phyloP scores from a whole-genome alignment of 768 basidiomycete genomes.

The Podaxis sp. region DNA sequence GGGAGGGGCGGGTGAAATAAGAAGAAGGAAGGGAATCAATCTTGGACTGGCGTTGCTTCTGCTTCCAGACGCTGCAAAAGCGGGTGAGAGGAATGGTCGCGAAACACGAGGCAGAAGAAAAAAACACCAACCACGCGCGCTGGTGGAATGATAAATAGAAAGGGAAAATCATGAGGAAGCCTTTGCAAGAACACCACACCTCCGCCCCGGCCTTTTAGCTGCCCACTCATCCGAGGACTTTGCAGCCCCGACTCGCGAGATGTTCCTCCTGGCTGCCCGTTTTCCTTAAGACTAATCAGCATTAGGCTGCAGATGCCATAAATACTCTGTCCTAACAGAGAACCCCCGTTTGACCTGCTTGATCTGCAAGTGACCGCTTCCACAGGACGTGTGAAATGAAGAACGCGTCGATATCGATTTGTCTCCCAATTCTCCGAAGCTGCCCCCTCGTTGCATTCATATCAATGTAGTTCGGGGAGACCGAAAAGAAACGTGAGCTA shows the following conservation, averaged over 20 bases:
- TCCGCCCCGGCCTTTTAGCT: slow-evolving; percentile 14
- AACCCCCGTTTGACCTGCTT: slow-evolving; percentile 13
- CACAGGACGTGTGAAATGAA: slow-evolving; percentile 5
- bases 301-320: slow-evolving; percentile 17
- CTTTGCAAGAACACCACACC: background rate
- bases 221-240: slow-evolving; percentile 15
- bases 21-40: slow-evolving; percentile 39
- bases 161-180: slow-evolving; percentile 33
- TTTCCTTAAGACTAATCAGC: slow-evolving; percentile 15
- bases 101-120: slow-evolving; percentile 10
- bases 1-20: slow-evolving; percentile 42
- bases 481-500: slow-evolving; percentile 1
- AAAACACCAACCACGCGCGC: slow-evolving; percentile 38
- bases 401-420: slow-evolving; percentile 1
- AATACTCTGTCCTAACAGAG: slow-evolving; percentile 15
- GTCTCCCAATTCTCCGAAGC: slow-evolving; percentile 2
- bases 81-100: slow-evolving; percentile 1
- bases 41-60: slow-evolving; percentile 42
- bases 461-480: background rate
- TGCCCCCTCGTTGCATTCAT: slow-evolving; percentile 3
- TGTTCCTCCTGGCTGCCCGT: slow-evolving; percentile 14
- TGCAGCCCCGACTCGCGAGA: slow-evolving; percentile 11
- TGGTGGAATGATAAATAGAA: slow-evolving; percentile 36
- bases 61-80: slow-evolving; percentile 40
- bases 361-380: slow-evolving; percentile 14